Base-by-base conservation (phyloP, 257 asterid species). In the Lycium barbarum region DNA sequence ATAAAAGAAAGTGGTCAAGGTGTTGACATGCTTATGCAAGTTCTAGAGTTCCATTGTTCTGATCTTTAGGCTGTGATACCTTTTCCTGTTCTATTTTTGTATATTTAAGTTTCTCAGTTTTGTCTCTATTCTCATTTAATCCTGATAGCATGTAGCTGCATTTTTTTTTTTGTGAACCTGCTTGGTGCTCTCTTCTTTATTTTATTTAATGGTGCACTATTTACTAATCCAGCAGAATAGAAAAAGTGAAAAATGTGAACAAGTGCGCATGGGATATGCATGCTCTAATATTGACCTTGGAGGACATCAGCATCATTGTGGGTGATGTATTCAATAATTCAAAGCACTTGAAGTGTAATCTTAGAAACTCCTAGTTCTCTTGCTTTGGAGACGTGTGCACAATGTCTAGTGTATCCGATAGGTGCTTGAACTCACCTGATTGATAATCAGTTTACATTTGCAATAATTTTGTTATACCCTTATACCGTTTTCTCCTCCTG, bases 241-340 rank as follows among this genome's bases (percentile, higher is more conserved):
- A 67, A 38, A 67, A 15, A 74, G 9, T n/a, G 49, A 22, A 13
- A 74, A 74, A 35, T 13, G 13, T 74, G 62, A 74, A 11, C 22
- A 74, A 14, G 45, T 74, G 45, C 1, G 6, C 62, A 49, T 12
- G 1, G 0, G 62, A 49, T 22, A 0, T 73, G 62, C 0, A 49
- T 74, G 63, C 63, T 26, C 26, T 76, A 76, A 76, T 49, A 78
- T 53, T 78, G 26, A 53, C 47, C 65, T 53, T 51, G 33, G 47
- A 65, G 26, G 82, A 14, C 65, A 53, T 78, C 33, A 14, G 33
- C 49, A 53, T 78, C 65, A 53, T 9, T 26, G 9, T 33, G 63
- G 8, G 65, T 6, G 65, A 22, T 22, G 49, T 54, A 78, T 65
- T 49, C 65, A 53, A 26, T 6, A 54, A 0, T 53, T 54, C 49